Evolutionary conservation across 2,329 filamentous ascomycete genomes (phyloP).

Genomic region (Cryphonectria carpinicola): DNA sequence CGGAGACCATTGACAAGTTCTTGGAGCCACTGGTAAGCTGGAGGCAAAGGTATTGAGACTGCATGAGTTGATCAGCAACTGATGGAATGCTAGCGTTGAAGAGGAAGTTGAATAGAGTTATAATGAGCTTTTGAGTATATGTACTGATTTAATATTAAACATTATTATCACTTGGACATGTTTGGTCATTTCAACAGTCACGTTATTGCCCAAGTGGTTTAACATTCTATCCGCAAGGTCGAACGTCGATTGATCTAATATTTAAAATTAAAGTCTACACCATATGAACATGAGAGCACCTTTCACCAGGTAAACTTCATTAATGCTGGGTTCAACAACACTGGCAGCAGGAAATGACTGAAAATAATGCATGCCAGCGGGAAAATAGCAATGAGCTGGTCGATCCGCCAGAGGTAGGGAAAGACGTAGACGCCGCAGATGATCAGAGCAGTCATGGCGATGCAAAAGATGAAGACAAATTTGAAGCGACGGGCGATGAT

Average conservation of each 20-base stretch:
- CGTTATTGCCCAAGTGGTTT: too few relatives aligned
- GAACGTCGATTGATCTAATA: not conserved
- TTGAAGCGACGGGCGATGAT: slow-evolving; percentile 61
- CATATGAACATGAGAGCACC: not conserved
- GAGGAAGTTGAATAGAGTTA: too few relatives aligned
- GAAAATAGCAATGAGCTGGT: slow-evolving; percentile 17
- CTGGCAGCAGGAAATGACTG: slow-evolving; percentile 15
- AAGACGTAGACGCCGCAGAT: slow-evolving; percentile 37
- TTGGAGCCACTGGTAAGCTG: not conserved
- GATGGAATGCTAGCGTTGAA: too few relatives aligned
- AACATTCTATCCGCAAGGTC: not conserved
- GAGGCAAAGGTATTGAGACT: not conserved
- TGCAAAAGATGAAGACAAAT: not conserved
- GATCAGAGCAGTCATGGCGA: slow-evolving; percentile 31
- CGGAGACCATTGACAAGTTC: too few relatives aligned
- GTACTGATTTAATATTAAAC: too few relatives aligned
- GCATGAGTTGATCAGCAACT: too few relatives aligned
- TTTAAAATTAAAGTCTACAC: not conserved
- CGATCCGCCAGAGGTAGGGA: slow-evolving; percentile 31
- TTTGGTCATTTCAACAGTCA: too few relatives aligned
- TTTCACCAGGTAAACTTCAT: slow-evolving; percentile 20
- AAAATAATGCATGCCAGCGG: slow-evolving; percentile 18
- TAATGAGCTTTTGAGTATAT: too few relatives aligned
- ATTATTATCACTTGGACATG: too few relatives aligned
- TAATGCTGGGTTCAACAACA: slow-evolving; percentile 15